Evolutionary conservation across 108 stramenopile genomes (phyloP).

Genomic region (Conticribra guillardii): DNA sequence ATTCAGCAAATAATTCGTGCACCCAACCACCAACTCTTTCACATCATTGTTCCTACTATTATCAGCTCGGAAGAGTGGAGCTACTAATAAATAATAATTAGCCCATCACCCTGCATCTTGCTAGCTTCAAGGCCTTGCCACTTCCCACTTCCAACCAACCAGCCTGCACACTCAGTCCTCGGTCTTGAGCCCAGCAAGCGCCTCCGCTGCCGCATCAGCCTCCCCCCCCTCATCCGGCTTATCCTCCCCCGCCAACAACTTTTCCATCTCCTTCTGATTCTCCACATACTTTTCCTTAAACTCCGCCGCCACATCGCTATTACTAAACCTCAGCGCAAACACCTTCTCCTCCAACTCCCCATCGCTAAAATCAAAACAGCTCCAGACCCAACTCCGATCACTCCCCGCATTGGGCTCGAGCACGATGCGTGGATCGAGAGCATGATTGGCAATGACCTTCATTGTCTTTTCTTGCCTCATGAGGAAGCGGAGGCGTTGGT

Average conservation of each 20-base stretch:
- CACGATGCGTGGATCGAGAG: constrained; percentile 94
- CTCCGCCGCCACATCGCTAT: constrained; percentile 89
- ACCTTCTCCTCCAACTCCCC: constrained; percentile 93
- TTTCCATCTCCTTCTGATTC: constrained; percentile 88
- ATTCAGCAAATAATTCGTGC: no score
- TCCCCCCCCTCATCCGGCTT: constrained; percentile 73
- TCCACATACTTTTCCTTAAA: constrained; percentile 93
- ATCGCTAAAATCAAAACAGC: constrained; percentile 96
- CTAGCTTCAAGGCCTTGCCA: no score
- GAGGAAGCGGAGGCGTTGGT: constrained; percentile 87
- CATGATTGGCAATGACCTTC: constrained; percentile 99
- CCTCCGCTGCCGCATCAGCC: constrained; percentile 87
- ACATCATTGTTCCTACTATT: no score
- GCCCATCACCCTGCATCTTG: no score
- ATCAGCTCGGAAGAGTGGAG: no score
- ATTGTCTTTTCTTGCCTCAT: constrained; percentile 99
- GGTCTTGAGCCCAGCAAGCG: constrained; percentile 78
- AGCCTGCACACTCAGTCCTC: no score
- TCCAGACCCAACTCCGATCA: constrained; percentile 99
- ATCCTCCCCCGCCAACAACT: constrained; percentile 86
- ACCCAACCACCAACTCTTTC: no score
- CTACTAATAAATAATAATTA: no score
- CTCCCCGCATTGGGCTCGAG: constrained; percentile 94
- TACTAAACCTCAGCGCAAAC: constrained; percentile 95
- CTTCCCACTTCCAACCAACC: no score